Percentiles rank a stretch among this genome's conserved stretches.
phyloP scores from a whole-genome alignment of 208 protist genomes.

The Leishmania arabica region DNA sequence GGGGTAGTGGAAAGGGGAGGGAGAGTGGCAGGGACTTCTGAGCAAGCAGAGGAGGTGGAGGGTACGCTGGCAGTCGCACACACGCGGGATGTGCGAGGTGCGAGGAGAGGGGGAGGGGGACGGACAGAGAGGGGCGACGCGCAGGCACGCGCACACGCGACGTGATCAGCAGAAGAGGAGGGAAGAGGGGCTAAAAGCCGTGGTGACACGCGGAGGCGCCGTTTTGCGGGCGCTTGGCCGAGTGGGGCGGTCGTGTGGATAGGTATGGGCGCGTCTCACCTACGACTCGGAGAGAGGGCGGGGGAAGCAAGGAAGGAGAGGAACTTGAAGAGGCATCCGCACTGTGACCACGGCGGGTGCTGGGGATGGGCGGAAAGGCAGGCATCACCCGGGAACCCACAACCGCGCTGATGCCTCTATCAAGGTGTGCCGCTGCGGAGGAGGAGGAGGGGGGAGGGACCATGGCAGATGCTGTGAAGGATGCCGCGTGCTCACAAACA shows the following conservation, averaged over 20 bases:
- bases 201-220: neutral
- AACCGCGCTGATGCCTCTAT: neutral
- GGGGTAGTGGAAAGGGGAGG: neutral
- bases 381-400: neutral
- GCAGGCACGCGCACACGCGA: neutral
- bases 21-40: conserved; percentile 8
- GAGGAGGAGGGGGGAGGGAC: neutral
- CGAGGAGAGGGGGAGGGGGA: neutral
- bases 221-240: neutral
- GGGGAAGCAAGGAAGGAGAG: neutral
- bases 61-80: neutral
- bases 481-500: too few species aligned
- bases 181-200: neutral
- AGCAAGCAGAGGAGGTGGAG: neutral
- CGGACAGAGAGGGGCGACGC: too few species aligned
- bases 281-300: neutral
- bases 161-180: neutral
- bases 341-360: neutral
- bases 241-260: neutral
- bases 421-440: neutral
- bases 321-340: neutral
- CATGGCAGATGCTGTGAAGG: neutral
- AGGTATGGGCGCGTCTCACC: neutral
- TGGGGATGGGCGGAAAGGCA: neutral
- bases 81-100: neutral